phyloP scores from a whole-genome alignment of 768 basidiomycete genomes.

The Calocybe cyanea region DNA sequence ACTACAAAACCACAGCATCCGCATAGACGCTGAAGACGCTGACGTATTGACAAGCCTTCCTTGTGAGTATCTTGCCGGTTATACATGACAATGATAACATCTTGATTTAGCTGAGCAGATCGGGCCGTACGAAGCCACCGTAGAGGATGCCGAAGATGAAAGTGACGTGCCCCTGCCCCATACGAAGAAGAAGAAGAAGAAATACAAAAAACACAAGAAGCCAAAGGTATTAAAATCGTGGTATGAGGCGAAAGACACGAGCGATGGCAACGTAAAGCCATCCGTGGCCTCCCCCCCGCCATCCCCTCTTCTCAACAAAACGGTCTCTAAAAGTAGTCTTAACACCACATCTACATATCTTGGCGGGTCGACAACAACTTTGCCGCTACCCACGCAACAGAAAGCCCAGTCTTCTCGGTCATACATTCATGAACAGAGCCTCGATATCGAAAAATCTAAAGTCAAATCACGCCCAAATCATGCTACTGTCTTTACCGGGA shows the following conservation, averaged over 20 bases:
- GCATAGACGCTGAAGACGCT: too few species aligned
- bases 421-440: constrained; percentile 55
- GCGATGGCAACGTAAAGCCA: background rate
- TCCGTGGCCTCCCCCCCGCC: constrained; percentile 9
- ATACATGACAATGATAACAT: background rate
- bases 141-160: constrained; percentile 76
- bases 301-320: constrained; percentile 19
- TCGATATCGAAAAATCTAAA: constrained; percentile 54
- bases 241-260: background rate
- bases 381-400: constrained; percentile 39
- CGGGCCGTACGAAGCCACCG: constrained; percentile 44
- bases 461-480: constrained; percentile 66
- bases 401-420: constrained; percentile 67
- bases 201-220: constrained; percentile 70
- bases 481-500: constrained; percentile 37
- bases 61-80: background rate
- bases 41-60: too few species aligned
- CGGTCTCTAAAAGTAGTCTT: constrained; percentile 14
- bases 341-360: constrained; percentile 20
- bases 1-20: too few species aligned
- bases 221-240: constrained; percentile 14
- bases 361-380: constrained; percentile 26
- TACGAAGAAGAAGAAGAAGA: constrained; percentile 64
- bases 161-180: constrained; percentile 35
- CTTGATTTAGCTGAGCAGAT: constrained; percentile 10